A percentile compares a stretch with the other conserved stretches of the same genome.
Conservation (phyloP, 176 grass and related monocot genomes). For the Puya raimondii region DNA sequence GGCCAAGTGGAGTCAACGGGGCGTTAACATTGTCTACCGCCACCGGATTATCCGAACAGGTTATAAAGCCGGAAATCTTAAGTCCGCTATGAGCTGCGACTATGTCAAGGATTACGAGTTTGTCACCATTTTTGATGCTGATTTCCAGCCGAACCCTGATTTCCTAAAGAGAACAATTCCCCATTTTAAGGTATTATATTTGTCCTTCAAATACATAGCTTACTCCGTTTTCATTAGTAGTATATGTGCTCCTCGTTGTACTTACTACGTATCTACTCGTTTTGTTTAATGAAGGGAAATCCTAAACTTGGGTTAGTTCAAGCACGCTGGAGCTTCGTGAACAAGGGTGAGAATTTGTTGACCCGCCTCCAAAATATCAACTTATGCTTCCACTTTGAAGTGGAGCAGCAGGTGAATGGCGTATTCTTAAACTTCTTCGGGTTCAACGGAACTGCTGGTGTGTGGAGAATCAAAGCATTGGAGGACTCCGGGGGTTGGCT, state of each 20-base stretch:
- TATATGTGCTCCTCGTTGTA: background rate
- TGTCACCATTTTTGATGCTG: constrained; percentile 90
- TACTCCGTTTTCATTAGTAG: background rate
- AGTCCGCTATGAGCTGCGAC: constrained; percentile 91
- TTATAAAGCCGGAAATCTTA: constrained; percentile 96
- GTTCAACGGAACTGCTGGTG: constrained; percentile 93
- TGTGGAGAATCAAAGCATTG: constrained; percentile 91
- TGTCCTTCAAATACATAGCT: background rate
- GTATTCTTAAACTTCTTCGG: constrained; percentile 95
- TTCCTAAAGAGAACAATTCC: constrained; percentile 94
- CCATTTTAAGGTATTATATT: constrained; percentile 67
- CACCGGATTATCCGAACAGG: constrained; percentile 70
- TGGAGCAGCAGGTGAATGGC: constrained; percentile 99
- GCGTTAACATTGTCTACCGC: constrained; percentile 80
- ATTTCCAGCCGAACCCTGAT: constrained; percentile 93
- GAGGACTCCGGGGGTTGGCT: constrained; percentile 95
- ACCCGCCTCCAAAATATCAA: constrained; percentile 98
- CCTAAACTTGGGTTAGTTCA: constrained; percentile 81
- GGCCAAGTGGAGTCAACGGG: constrained; percentile 69
- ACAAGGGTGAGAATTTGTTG: constrained; percentile 90
- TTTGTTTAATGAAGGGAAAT: constrained; percentile 41
- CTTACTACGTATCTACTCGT: background rate
- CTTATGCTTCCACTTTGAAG: constrained; percentile 97
- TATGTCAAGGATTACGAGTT: constrained; percentile 85
- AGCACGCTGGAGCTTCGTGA: constrained; percentile 91